These are phyloP conservation scores for Thelonectria rubi DNA, from an alignment of 2,329 filamentous ascomycete species.

Conservation along the genomic window DNA sequence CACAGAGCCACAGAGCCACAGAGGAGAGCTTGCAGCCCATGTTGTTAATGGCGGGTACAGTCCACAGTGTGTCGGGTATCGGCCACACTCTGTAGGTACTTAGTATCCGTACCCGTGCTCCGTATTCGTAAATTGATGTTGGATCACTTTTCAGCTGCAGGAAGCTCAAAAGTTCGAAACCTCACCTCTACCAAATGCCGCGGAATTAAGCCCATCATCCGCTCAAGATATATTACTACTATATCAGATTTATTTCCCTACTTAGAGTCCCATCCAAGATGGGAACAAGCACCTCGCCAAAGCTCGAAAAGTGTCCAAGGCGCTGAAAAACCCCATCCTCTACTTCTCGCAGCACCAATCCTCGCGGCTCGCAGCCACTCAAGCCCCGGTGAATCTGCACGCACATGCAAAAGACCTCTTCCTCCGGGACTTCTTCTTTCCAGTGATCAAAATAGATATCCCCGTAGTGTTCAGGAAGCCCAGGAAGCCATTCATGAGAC, in stretches of 20 bases:
- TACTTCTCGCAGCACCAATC: background rate
- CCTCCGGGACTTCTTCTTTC: background rate
- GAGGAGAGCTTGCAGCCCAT: too few species aligned
- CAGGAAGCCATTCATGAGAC: background rate
- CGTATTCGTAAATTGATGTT: too few species aligned
- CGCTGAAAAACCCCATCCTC: background rate
- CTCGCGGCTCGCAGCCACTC: background rate
- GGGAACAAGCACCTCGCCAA: background rate
- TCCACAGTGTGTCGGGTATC: too few species aligned
- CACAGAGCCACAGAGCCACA: too few species aligned
- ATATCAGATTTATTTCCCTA: background rate
- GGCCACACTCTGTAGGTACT: too few species aligned
- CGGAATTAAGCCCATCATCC: too few species aligned
- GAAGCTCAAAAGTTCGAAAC: too few species aligned
- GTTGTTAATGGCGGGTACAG: too few species aligned
- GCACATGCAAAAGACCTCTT: background rate
- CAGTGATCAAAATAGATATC: background rate
- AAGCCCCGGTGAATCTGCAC: background rate
- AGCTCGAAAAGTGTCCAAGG: background rate
- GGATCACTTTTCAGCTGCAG: too few species aligned
- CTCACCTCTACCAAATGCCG: too few species aligned
- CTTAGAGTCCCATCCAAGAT: background rate
- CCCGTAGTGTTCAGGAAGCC: background rate
- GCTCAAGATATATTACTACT: too few species aligned
- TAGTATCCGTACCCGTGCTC: too few species aligned